phyloP scores from a whole-genome alignment of 2,329 filamentous ascomycete genomes.

The Microcyclospora pomicola region DNA sequence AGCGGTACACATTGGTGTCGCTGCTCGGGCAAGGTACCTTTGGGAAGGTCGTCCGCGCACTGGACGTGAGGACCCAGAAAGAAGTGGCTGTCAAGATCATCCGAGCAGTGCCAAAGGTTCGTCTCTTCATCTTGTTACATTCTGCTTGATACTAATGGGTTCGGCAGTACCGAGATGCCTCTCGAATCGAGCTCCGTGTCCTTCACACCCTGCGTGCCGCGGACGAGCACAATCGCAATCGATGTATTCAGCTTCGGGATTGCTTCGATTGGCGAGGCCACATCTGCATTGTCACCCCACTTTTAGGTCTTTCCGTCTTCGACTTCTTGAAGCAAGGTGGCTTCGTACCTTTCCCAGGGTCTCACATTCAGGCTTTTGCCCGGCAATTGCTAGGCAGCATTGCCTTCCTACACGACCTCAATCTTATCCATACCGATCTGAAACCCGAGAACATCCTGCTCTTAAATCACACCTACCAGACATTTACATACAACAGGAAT shows the following conservation, averaged over 20 bases:
- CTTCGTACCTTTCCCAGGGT: conserved; percentile 95
- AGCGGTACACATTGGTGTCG: conserved; percentile 79
- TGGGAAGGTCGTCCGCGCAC: conserved; percentile 91
- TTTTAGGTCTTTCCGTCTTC: conserved; percentile 89
- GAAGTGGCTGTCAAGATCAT: conserved; percentile 98
- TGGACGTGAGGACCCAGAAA: conserved; percentile 58
- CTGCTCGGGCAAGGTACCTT: conserved; percentile 94
- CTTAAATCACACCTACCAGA: conserved; percentile 51
- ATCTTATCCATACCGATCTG: conserved; percentile 81
- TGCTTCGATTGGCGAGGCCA: conserved; percentile 96
- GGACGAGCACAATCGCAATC: conserved; percentile 81
- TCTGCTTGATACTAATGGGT: no score
- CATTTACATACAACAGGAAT: conserved; percentile 54
- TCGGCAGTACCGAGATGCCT: conserved; percentile 69
- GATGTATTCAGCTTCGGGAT: conserved; percentile 90
- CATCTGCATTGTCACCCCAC: conserved; percentile 71
- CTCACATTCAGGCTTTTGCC: conserved; percentile 94
- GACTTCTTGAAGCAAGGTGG: conserved; percentile 92
- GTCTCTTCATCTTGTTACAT: not conserved
- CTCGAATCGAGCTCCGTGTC: conserved; percentile 84
- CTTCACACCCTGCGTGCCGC: conserved; percentile 84
- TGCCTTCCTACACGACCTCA: conserved; percentile 91
- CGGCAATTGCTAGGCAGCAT: conserved; percentile 95
- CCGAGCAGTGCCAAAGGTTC: conserved; percentile 75
- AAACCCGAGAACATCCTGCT: conserved; percentile 57